Conservation (phyloP, 2,329 filamentous ascomycete species). For the Thielaviopsis euricoi region DNA sequence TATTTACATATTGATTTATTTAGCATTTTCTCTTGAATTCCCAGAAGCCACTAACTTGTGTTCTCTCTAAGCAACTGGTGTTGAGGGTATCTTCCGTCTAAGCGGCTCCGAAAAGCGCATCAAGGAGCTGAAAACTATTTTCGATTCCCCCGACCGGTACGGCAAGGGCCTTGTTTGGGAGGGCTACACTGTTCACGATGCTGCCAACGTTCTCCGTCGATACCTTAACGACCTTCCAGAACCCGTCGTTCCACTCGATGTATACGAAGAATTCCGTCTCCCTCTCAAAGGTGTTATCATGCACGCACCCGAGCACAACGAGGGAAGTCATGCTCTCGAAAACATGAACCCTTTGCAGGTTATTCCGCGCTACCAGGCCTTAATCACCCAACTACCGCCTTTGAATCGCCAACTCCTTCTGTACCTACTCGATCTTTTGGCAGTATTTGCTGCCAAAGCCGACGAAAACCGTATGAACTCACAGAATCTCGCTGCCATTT, state of each 20-base stretch:
- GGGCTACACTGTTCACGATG: slow-evolving; percentile 95
- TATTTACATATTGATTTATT: neutral
- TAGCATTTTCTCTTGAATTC: neutral
- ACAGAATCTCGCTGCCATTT: slow-evolving; percentile 86
- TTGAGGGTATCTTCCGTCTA: slow-evolving; percentile 92
- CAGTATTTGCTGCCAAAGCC: slow-evolving; percentile 92
- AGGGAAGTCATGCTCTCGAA: slow-evolving; percentile 53
- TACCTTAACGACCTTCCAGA: slow-evolving; percentile 95
- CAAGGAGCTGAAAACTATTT: slow-evolving; percentile 82
- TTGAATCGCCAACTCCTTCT: slow-evolving; percentile 85
- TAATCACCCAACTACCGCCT: slow-evolving; percentile 85
- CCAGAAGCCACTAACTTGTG: neutral
- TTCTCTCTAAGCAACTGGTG: slow-evolving; percentile 54
- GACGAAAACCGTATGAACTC: slow-evolving; percentile 96
- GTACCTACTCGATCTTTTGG: slow-evolving; percentile 88
- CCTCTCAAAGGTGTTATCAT: slow-evolving; percentile 58
- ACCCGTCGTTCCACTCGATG: slow-evolving; percentile 83
- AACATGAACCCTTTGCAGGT: slow-evolving; percentile 47
- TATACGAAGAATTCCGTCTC: slow-evolving; percentile 81
- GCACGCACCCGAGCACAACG: slow-evolving; percentile 55
- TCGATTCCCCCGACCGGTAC: slow-evolving; percentile 88
- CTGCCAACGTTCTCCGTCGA: slow-evolving; percentile 83
- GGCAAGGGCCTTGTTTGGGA: slow-evolving; percentile 95
- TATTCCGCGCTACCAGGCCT: slow-evolving; percentile 67
- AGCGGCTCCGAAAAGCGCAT: slow-evolving; percentile 96